These are phyloP conservation scores for Podospora fimiseda DNA, from an alignment of 495 filamentous ascomycete species.

Conservation along the genomic window DNA sequence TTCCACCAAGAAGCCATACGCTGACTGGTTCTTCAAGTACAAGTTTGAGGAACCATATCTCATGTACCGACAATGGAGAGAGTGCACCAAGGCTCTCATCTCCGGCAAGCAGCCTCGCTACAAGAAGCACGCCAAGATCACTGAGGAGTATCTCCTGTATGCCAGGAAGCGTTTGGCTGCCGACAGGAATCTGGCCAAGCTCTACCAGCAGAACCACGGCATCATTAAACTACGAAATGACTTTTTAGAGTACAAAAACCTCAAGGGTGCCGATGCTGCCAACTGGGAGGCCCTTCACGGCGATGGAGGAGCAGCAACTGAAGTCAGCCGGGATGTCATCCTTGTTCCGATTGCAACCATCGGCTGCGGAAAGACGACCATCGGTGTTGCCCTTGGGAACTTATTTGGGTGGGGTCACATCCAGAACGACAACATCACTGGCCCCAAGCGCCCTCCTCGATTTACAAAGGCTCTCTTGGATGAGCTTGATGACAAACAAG, in stretches of 20 bases:
- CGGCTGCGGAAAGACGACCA: slow-evolving; percentile 93
- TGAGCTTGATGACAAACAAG: slow-evolving; percentile 52
- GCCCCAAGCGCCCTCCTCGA: slow-evolving; percentile 60
- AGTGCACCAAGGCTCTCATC: slow-evolving; percentile 90
- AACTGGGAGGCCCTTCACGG: slow-evolving; percentile 34
- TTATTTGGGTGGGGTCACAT: slow-evolving; percentile 92
- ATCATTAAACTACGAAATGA: slow-evolving; percentile 87
- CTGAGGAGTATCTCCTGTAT: slow-evolving; percentile 80
- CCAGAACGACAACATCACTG: slow-evolving; percentile 94
- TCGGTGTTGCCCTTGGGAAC: slow-evolving; percentile 73
- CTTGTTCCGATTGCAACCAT: slow-evolving; percentile 85
- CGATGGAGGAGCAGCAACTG: slow-evolving; percentile 24
- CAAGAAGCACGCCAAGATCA: slow-evolving; percentile 85
- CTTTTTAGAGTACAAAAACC: slow-evolving; percentile 70
- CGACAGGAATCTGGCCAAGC: slow-evolving; percentile 54
- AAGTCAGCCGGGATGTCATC: slow-evolving; percentile 58
- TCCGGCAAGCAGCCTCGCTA: slow-evolving; percentile 63
- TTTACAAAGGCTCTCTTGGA: slow-evolving; percentile 65
- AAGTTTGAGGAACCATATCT: slow-evolving; percentile 99
- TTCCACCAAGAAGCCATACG: slow-evolving; percentile 40
- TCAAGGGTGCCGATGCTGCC: slow-evolving; percentile 71
- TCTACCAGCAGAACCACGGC: slow-evolving; percentile 84
- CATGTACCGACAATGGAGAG: slow-evolving; percentile 97
- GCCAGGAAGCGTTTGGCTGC: slow-evolving; percentile 64
- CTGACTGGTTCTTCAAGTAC: slow-evolving; percentile 99